Evolutionary conservation across 2,329 filamentous ascomycete species (phyloP), one percentile per base, ranked within the genome.

Genomic region (Oidium heveae): DNA sequence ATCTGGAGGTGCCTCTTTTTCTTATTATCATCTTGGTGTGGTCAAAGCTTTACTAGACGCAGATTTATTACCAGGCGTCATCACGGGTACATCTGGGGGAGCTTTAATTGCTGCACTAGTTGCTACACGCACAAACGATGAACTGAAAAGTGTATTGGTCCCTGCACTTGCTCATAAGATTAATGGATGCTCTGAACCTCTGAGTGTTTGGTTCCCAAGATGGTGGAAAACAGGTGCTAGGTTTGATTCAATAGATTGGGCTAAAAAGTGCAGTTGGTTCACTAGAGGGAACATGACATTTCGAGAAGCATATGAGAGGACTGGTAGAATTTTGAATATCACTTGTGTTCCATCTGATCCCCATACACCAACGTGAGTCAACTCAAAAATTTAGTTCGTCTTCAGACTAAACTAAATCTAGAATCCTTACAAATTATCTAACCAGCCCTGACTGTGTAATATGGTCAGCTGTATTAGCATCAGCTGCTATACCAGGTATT

Each of bases 381-480:
- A 22, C 28, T 36, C 39, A 9, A 12, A 54, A 13, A 33, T 36
- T 12, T 18, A 54, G 15, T 36, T 33, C 16, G 22, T 6, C 5
- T 20, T 44, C 33, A 32, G n/a, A n/a, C 58, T 59, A 52, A 59
- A 67, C 87, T 84, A 36, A 86, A 9, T 28, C 77, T 1, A 80
- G 87, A 0, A 94, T 98, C 59, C 74, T 98, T 8, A 86, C 86
- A 64, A 98, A 98, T 68, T 94, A 96, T 66, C 75, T 95, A 34
- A 96, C 91, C 1, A 84, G 84, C 22, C 91, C 91, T 0, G 87
- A 98, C 69, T 98, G 91, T 64, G 91, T 98, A 43, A 93, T 98
- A 58, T 98, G 93, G 91, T 94, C 87, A 12, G 89, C 91, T 1
- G 87, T 96, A 2, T 70, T 98, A 47, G 91, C 91, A 0, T 95